Evolutionary conservation across 257 asterid genomes (phyloP).

Genomic region (Rubia yunnanensis): DNA sequence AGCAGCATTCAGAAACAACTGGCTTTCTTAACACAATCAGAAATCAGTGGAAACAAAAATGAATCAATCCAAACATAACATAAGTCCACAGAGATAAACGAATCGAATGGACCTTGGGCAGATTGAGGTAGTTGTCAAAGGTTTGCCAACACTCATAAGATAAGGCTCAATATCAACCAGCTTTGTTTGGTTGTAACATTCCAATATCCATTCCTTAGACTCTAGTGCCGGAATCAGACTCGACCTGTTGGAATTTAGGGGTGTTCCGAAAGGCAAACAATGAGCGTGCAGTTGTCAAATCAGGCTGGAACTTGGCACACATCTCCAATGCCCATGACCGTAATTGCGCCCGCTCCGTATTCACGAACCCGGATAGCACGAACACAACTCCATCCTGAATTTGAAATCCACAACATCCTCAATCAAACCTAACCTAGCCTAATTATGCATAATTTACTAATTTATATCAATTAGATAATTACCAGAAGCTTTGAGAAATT

Average conservation of each 20-base stretch:
- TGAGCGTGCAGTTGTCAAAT: slow-evolving; percentile 79
- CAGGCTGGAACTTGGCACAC: slow-evolving; percentile 92
- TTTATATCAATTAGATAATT: not conserved
- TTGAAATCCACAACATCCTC: too few species aligned
- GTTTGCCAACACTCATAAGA: slow-evolving; percentile 88
- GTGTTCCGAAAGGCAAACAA: slow-evolving; percentile 72
- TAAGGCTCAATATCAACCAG: slow-evolving; percentile 73
- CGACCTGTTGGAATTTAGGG: slow-evolving; percentile 88
- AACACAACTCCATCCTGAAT: slow-evolving; percentile 81
- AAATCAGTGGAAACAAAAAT: not conserved
- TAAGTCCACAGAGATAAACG: too few species aligned
- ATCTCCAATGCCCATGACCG: slow-evolving; percentile 85
- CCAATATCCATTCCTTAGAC: slow-evolving; percentile 38
- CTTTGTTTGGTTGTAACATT: slow-evolving; percentile 54
- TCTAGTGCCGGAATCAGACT: slow-evolving; percentile 75
- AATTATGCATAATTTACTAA: not conserved
- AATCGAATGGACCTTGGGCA: not conserved
- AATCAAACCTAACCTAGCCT: slow-evolving; percentile 1
- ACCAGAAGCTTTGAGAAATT: slow-evolving; percentile 64
- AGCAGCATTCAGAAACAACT: too few species aligned
- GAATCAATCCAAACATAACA: not conserved
- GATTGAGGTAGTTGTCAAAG: slow-evolving; percentile 52
- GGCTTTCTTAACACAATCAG: too few species aligned
- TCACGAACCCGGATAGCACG: slow-evolving; percentile 89
- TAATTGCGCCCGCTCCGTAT: slow-evolving; percentile 71